phyloP scores from a whole-genome alignment of 202 grass and related monocot species.

The Elaeis oleifera region DNA sequence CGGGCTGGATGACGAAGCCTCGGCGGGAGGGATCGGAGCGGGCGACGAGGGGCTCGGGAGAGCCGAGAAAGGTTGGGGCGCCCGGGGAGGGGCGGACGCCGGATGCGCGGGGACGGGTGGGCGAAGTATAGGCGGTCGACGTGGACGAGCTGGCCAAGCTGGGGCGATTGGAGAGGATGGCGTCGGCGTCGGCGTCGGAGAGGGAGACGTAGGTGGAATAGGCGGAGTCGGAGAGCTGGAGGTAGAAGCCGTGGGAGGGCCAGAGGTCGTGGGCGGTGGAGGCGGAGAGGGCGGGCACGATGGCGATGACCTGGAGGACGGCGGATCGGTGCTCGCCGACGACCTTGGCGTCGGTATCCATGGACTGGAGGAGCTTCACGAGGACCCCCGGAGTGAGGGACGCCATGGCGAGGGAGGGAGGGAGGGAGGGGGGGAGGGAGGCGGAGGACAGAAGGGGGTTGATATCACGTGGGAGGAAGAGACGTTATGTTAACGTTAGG shows the following conservation, averaged over 20 bases:
- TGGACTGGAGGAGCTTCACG: constrained; percentile 69
- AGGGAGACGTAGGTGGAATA: constrained; percentile 85
- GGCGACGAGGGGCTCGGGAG: constrained; percentile 51
- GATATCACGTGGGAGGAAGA: too few species aligned
- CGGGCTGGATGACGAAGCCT: constrained; percentile 70
- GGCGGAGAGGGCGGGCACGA: constrained; percentile 62
- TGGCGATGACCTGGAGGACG: constrained; percentile 70
- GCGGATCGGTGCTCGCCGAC: constrained; percentile 67
- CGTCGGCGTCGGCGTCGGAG: constrained; percentile 50
- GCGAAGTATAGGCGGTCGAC: constrained; percentile 74
- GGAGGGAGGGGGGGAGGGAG: too few species aligned
- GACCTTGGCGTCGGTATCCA: constrained; percentile 64
- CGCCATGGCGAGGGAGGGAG: constrained; percentile 35
- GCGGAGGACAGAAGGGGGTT: too few species aligned
- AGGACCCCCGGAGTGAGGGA: constrained; percentile 56
- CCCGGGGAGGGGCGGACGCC: constrained; percentile 51
- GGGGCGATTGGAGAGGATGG: constrained; percentile 45
- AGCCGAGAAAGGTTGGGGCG: constrained; percentile 36
- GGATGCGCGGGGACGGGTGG: constrained; percentile 43
- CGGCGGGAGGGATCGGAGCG: constrained; percentile 33
- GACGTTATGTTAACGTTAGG: too few species aligned
- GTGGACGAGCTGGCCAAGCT: constrained; percentile 75
- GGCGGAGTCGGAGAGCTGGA: constrained; percentile 75
- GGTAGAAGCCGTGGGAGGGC: constrained; percentile 68
- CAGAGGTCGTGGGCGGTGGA: constrained; percentile 66